A percentile compares a stretch with the other conserved stretches of the same genome.
phyloP scores from a whole-genome alignment of 352 stramenopile genomes.

The Discostella stelligera region DNA sequence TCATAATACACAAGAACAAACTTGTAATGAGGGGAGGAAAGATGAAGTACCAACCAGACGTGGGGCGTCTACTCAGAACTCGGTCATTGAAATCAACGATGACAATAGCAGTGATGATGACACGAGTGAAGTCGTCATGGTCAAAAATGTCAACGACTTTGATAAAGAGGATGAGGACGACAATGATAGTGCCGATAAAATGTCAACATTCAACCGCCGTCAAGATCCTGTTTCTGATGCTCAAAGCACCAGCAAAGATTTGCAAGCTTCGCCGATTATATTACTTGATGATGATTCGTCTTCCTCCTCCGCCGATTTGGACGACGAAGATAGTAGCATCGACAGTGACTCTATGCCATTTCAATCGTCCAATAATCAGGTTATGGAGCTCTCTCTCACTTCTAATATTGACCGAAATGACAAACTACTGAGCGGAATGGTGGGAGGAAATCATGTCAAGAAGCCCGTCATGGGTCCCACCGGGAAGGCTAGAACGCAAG shows the following conservation, averaged over 20 bases:
- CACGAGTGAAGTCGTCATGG: constrained; percentile 30
- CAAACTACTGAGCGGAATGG: not conserved
- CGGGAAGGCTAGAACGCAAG: constrained; percentile 40
- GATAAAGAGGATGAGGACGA: constrained; percentile 29
- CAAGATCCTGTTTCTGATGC: constrained; percentile 5
- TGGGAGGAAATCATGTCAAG: not conserved
- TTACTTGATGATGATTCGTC: constrained; percentile 7
- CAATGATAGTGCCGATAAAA: constrained; percentile 45
- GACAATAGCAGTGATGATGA: constrained; percentile 23
- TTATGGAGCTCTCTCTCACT: constrained; percentile 37
- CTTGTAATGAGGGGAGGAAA: constrained; percentile 1
- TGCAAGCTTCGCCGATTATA: not conserved
- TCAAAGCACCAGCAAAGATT: not conserved
- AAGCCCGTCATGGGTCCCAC: constrained; percentile 42
- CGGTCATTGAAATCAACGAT: constrained; percentile 19
- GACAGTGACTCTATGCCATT: constrained; percentile 1
- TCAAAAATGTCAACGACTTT: constrained; percentile 1
- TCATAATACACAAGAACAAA: not conserved
- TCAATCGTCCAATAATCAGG: constrained; percentile 3
- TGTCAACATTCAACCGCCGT: constrained; percentile 44
- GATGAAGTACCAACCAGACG: not conserved
- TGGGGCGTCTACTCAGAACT: constrained; percentile 17
- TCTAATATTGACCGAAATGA: constrained; percentile 11
- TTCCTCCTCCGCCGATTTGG: not conserved
- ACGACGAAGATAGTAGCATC: constrained; percentile 18